phyloP scores from a whole-genome alignment of 2,329 filamentous ascomycete genomes.

The Diaporthe destruens region DNA sequence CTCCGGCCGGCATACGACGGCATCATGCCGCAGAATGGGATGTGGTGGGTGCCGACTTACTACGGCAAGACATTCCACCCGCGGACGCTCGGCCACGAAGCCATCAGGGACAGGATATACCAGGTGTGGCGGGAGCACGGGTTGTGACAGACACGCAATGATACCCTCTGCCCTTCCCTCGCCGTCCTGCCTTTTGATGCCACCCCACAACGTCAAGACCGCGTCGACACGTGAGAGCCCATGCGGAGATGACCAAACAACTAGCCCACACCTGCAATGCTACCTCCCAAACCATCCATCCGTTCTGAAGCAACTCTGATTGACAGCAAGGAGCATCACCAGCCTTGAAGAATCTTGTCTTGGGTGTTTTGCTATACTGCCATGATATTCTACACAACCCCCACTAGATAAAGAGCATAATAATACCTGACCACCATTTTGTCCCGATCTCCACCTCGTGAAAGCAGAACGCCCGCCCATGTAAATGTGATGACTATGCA shows the following conservation, averaged over 20 bases:
- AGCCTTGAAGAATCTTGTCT: background rate
- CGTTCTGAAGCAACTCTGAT: too few relatives aligned
- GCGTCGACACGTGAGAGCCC: background rate
- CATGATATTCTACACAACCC: background rate
- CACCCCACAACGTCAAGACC: background rate
- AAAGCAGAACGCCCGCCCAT: constrained; percentile 9
- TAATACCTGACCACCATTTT: background rate
- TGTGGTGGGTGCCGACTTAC: constrained; percentile 62
- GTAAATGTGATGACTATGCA: constrained; percentile 7
- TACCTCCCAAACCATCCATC: background rate
- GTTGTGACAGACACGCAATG: background rate
- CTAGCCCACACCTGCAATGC: background rate
- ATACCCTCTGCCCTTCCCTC: background rate
- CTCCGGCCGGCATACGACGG: constrained; percentile 49
- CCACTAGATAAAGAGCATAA: background rate
- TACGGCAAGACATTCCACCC: constrained; percentile 62
- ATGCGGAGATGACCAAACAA: background rate
- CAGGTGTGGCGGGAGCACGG: constrained; percentile 48
- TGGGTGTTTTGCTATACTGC: background rate
- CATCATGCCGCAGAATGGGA: constrained; percentile 50
- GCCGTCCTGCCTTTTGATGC: background rate
- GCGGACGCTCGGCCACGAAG: constrained; percentile 54
- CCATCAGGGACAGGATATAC: constrained; percentile 53
- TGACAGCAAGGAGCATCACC: background rate
- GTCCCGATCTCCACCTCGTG: background rate